Evolutionary conservation across 345 rosid genomes (phyloP), one percentile per base, ranked within the genome.

Genomic region (Trapa incisa): DNA sequence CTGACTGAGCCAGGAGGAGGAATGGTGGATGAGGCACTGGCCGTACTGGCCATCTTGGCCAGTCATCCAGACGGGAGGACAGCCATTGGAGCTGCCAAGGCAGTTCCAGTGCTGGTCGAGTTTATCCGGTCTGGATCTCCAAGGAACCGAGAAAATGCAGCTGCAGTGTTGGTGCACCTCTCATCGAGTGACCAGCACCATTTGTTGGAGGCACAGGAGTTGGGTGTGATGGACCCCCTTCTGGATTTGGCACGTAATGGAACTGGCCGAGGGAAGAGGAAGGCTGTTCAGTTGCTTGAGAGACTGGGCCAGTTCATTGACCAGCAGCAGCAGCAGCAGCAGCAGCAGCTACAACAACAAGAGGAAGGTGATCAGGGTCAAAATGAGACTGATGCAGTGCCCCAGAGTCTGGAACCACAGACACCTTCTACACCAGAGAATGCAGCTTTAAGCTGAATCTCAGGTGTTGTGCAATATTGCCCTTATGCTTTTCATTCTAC

Each of bases 181-280:
- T 85, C 89, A 73, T 61, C 91, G 6, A 91, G 87, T 68, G 99
- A 89, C 80, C 86, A 82, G 61, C 84, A 81, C 57, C 74, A 85
- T 74, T 65, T 89, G 56, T 85, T 79, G 15, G 86, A 85, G 80
- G 99, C 99, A 1, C 87, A 80, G 71, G 92, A 94, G 64, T 81
- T 85, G 6, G 96, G 96, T 22, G 85, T 87, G 41, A 85, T 87
- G 89, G 88, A 74, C 38, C 85, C 92, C 22, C 77, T 91, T 67
- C 54, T 80, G 73, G 97, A 91, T 76, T 75, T 94, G 80, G 86
- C 92, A 12, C 91, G 82, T 53, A 91, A 82, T 63, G 99, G 99
- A 47, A 94, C 99, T 0, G 96, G 89, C 66, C 80, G 99, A 67
- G 99, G 95, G 60, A 94, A 94, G 75, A 76, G 99, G 63, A 94